These are phyloP conservation scores for Penicillium pulvis DNA, from an alignment of 495 filamentous ascomycete species.

Conservation along the genomic window DNA sequence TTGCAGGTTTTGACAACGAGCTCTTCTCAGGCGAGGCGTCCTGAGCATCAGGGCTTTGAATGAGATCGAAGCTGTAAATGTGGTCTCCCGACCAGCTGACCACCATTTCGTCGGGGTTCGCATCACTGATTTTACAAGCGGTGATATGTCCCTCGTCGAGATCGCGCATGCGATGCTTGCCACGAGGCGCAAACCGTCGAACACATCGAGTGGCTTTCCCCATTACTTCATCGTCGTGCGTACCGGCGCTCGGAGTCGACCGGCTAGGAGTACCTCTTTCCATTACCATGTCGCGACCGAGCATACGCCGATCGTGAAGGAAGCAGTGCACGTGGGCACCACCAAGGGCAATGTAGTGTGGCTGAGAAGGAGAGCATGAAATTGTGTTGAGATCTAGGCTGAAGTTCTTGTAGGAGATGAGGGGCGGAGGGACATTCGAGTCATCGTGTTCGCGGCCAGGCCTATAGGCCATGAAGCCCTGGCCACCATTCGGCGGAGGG, in stretches of 20 bases:
- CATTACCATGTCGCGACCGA: conserved; percentile 57
- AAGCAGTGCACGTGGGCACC: conserved; percentile 75
- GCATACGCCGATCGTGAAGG: conserved; percentile 74
- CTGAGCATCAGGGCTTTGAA: conserved; percentile 60
- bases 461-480: conserved; percentile 49
- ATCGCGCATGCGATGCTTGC: conserved; percentile 53
- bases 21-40: conserved; percentile 29
- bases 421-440: conserved; percentile 63
- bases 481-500: conserved; percentile 53
- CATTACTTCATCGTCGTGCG: conserved; percentile 59
- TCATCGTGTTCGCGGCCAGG: conserved; percentile 52
- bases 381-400: conserved; percentile 73
- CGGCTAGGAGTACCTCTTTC: conserved; percentile 53
- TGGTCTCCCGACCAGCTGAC: conserved; percentile 77
- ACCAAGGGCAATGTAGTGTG: conserved; percentile 76
- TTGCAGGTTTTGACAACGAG: conserved; percentile 19
- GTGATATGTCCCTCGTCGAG: conserved; percentile 69
- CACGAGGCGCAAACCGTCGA: conserved; percentile 66
- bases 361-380: conserved; percentile 71
- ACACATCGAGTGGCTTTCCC: conserved; percentile 68
- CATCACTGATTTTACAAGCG: conserved; percentile 78
- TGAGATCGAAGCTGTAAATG: conserved; percentile 73
- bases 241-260: conserved; percentile 35
- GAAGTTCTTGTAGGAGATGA: conserved; percentile 71
- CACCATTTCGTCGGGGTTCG: conserved; percentile 71